Evolutionary conservation across 1,284 basidiomycete species (phyloP).

Genomic region (Sanghuangporus sanghuang): DNA sequence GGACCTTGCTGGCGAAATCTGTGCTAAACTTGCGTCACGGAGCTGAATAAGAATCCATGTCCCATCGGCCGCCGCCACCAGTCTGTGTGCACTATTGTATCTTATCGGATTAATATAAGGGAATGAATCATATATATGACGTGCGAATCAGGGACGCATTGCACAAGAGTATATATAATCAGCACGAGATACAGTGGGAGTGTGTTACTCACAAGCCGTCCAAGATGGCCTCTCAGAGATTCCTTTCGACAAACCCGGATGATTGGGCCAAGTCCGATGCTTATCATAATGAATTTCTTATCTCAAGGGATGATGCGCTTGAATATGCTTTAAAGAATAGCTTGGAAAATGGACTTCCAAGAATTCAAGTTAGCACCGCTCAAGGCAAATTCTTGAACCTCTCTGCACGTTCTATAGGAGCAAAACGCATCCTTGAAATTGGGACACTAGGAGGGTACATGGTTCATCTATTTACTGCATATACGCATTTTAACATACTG

Average conservation of each 20-base stretch:
- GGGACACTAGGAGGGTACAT: constrained; percentile 58
- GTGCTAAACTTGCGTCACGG: constrained; percentile 46
- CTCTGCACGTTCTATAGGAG: constrained; percentile 40
- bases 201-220: too few relatives aligned
- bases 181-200: not conserved
- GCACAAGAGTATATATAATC: not conserved
- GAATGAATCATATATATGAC: not conserved
- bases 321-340: constrained; percentile 39
- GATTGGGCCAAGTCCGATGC: constrained; percentile 48
- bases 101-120: constrained; percentile 9
- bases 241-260: constrained; percentile 17
- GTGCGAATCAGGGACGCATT: not conserved
- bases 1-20: constrained; percentile 53
- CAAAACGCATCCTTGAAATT: constrained; percentile 52
- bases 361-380: constrained; percentile 48
- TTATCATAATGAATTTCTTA: constrained; percentile 54
- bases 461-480: constrained; percentile 10
- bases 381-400: constrained; percentile 56
- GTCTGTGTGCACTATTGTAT: not conserved
- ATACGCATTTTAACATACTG: not conserved
- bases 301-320: constrained; percentile 39
- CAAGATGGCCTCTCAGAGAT: not conserved
- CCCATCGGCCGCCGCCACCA: not conserved
- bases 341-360: constrained; percentile 39
- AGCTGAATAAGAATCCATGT: not conserved